Percentiles rank a stretch among this genome's conserved stretches.
phyloP scores from a whole-genome alignment of 2,329 filamentous ascomycete species.

The Endoconidiophora laricicola region DNA sequence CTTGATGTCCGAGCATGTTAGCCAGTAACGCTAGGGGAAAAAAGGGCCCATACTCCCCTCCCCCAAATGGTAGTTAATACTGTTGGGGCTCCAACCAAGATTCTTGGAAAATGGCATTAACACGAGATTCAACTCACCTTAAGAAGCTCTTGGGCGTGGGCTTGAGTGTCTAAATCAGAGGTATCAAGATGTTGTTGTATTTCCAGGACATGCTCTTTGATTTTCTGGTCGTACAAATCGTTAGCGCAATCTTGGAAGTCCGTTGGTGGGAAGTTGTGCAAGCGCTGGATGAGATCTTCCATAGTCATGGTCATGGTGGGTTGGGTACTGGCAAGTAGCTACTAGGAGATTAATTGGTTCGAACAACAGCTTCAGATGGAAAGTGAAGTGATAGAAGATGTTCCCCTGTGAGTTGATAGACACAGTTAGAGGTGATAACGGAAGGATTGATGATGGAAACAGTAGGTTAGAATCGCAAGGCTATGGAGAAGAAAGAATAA shows the following conservation, averaged over 20 bases:
- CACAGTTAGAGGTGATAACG: too few species aligned
- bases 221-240: slow-evolving; percentile 2
- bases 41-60: not conserved
- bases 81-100: not conserved
- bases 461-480: too few species aligned
- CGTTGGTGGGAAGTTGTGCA: slow-evolving; percentile 3
- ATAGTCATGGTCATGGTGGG: not conserved
- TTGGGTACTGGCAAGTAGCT: too few species aligned
- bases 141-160: slow-evolving; percentile 3
- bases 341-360: too few species aligned
- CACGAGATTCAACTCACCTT: slow-evolving; percentile 4
- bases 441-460: too few species aligned
- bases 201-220: slow-evolving; percentile 3
- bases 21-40: not conserved
- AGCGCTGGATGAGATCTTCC: slow-evolving; percentile 3
- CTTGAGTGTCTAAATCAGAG: not conserved
- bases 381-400: too few species aligned
- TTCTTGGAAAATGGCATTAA: not conserved
- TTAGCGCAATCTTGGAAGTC: not conserved
- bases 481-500: too few species aligned
- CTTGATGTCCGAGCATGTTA: slow-evolving; percentile 18
- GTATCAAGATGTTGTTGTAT: not conserved
- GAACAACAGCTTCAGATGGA: too few species aligned
- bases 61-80: not conserved
- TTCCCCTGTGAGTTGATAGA: too few species aligned